Conservation (phyloP, 176 grass and related monocot species). For the Zoysia japonica region DNA sequence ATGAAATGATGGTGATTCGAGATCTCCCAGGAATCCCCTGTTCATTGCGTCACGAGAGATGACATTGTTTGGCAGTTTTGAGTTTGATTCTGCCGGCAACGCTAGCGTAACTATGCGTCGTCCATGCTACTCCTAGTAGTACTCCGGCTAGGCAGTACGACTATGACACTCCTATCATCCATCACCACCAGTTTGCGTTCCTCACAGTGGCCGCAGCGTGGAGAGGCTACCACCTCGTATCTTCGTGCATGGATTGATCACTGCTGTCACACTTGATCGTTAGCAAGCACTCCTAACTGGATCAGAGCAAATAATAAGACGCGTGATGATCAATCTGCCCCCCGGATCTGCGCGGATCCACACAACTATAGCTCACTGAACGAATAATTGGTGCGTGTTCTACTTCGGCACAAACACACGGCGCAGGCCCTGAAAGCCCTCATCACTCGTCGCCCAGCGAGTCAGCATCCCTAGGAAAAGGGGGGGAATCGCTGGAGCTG, state of each 20-base stretch:
- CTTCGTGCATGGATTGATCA: too few species aligned
- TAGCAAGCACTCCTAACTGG: too few species aligned
- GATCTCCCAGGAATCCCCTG: slow-evolving; percentile 38
- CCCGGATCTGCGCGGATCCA: too few species aligned
- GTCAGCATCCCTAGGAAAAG: slow-evolving; percentile 11
- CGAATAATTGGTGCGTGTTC: slow-evolving; percentile 12
- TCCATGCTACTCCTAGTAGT: too few species aligned
- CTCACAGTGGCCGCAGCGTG: not conserved
- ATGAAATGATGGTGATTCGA: not conserved
- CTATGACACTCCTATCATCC: not conserved
- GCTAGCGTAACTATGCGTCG: not conserved
- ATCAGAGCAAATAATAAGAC: too few species aligned
- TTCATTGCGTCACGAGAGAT: not conserved
- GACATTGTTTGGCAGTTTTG: not conserved
- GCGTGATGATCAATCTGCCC: too few species aligned
- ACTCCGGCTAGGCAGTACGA: too few species aligned
- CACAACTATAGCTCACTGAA: too few species aligned
- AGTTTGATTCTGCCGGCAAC: not conserved
- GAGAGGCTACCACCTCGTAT: too few species aligned
- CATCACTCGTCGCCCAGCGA: slow-evolving; percentile 8
- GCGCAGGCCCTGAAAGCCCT: slow-evolving; percentile 17
- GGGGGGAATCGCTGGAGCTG: slow-evolving; percentile 23
- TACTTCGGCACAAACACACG: slow-evolving; percentile 21
- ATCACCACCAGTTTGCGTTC: not conserved
- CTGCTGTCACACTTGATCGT: too few species aligned